phyloP scores from a whole-genome alignment of 169 alveolate species.

The Neospora caninum region DNA sequence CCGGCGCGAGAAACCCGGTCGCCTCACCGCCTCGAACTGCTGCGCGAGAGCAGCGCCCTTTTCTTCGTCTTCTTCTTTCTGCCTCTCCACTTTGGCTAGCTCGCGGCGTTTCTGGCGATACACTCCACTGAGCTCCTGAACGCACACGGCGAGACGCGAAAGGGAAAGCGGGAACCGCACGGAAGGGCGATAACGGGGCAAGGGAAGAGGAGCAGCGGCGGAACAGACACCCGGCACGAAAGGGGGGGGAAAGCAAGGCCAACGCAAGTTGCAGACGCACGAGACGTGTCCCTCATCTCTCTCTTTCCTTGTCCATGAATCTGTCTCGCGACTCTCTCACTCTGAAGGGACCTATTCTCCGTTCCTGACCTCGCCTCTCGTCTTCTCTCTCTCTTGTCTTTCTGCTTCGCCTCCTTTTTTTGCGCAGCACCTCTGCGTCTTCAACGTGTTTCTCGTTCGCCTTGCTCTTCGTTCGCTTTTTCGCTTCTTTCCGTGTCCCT shows the following conservation, averaged over 20 bases:
- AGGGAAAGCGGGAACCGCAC: neutral
- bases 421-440: neutral
- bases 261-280: neutral
- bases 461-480: neutral
- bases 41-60: neutral
- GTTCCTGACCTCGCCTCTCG: no score
- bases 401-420: no score
- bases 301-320: no score
- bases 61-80: conserved; percentile 24
- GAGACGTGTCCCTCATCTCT: neutral
- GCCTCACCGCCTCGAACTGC: neutral
- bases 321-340: no score
- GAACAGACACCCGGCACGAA: neutral
- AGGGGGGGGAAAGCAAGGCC: neutral
- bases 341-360: no score
- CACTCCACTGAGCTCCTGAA: conserved; percentile 23
- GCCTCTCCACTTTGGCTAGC: neutral
- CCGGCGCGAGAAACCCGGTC: no score
- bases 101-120: neutral
- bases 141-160: neutral
- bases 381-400: no score
- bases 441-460: neutral
- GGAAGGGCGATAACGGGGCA: no score
- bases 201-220: no score
- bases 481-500: neutral